Evolutionary conservation across 2,329 filamentous ascomycete species (phyloP).

Genomic region (Akanthomyces lecanii): DNA sequence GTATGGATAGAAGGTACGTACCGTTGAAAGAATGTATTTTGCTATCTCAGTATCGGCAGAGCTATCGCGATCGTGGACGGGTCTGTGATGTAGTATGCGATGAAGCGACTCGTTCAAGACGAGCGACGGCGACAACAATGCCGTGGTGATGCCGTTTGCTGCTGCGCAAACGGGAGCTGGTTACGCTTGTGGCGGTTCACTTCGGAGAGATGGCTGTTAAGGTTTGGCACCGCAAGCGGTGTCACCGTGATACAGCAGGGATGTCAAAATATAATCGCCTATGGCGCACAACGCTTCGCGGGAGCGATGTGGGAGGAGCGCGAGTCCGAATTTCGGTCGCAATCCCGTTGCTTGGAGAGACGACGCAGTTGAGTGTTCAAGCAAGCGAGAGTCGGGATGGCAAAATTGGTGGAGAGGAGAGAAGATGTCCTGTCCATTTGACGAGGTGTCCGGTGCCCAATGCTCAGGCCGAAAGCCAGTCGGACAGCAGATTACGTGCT

Average conservation of each 20-base stretch:
- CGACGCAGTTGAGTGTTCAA: not conserved
- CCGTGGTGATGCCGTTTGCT: not conserved
- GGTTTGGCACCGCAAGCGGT: constrained; percentile 17
- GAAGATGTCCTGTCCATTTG: constrained; percentile 2
- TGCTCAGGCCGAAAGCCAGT: constrained; percentile 4
- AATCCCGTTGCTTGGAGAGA: not conserved
- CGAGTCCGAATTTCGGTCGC: not conserved
- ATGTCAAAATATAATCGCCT: constrained; percentile 11
- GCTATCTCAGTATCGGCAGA: not conserved
- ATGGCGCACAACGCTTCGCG: not conserved
- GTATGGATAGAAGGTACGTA: not conserved
- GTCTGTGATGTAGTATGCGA: not conserved
- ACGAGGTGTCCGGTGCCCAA: constrained; percentile 12
- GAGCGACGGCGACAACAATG: not conserved
- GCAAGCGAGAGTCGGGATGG: not conserved
- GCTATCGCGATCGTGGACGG: not conserved
- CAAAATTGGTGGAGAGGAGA: constrained; percentile 10
- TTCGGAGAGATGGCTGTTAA: constrained; percentile 10
- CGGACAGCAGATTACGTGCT: constrained; percentile 3
- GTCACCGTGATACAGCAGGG: constrained; percentile 10
- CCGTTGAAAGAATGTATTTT: not conserved
- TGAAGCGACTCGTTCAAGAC: too few relatives aligned
- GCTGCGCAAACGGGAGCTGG: constrained; percentile 12
- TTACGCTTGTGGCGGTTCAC: constrained; percentile 7
- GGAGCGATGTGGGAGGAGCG: not conserved